phyloP scores from a whole-genome alignment of 208 protist genomes.

The Crithidia sp. region DNA sequence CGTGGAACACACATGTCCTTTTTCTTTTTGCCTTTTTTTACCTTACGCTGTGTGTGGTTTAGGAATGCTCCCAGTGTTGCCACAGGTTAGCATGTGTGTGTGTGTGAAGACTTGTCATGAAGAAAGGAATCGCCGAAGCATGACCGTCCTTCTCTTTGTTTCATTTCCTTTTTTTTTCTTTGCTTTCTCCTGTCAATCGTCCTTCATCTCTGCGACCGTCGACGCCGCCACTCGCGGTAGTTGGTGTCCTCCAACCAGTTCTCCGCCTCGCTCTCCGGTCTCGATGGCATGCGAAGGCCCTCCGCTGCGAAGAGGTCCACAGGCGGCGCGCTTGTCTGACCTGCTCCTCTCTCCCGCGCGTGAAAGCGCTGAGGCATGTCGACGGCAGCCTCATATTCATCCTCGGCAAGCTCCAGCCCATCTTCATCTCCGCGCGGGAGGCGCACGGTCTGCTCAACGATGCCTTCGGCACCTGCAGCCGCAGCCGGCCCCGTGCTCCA shows the following conservation, averaged over 20 bases:
- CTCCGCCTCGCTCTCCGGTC: not conserved
- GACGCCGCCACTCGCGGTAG: slow-evolving; percentile 24
- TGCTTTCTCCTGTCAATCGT: not conserved
- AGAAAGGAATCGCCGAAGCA: too few species aligned
- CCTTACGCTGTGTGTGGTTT: too few species aligned
- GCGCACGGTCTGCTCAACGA: not conserved
- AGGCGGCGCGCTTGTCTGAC: not conserved
- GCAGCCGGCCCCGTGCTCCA: not conserved
- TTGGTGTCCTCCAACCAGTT: slow-evolving; percentile 29
- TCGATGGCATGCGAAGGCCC: not conserved
- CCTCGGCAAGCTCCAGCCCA: slow-evolving; percentile 27
- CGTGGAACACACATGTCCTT: too few species aligned
- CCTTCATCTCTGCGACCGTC: not conserved
- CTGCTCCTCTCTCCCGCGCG: too few species aligned
- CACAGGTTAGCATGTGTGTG: too few species aligned
- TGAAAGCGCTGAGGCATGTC: slow-evolving; percentile 8
- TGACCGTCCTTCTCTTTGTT: not conserved
- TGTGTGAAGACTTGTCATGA: too few species aligned
- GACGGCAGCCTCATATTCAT: slow-evolving; percentile 31
- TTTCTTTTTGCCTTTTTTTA: too few species aligned
- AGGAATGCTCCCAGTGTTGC: too few species aligned
- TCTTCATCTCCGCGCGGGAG: not conserved
- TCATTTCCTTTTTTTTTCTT: not conserved
- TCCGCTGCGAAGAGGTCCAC: slow-evolving; percentile 6
- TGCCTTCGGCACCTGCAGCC: not conserved